These are phyloP conservation scores for Talaromyces sp. DNA, from an alignment of 2,329 filamentous ascomycete species.

Conservation along the genomic window DNA sequence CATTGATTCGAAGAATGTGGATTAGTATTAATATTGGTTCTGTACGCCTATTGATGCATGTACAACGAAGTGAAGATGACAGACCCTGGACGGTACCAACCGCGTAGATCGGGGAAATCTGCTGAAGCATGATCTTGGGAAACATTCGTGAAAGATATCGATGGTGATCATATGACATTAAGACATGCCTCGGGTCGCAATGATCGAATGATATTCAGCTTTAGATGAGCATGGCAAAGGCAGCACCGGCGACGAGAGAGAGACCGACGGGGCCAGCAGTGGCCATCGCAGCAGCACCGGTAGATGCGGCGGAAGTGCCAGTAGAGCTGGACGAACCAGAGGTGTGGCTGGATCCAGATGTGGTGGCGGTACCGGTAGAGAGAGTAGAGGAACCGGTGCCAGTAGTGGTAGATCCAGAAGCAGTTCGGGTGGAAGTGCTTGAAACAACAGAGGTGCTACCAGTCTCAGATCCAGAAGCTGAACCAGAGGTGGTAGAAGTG, in stretches of 20 bases:
- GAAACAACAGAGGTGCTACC: conserved; percentile 22
- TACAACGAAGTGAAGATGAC: conserved; percentile 10
- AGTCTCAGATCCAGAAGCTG: conserved; percentile 13
- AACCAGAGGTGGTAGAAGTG: conserved; percentile 21
- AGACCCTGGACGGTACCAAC: background rate
- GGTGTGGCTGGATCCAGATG: conserved; percentile 21
- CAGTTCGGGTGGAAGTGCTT: conserved; percentile 21
- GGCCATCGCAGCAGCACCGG: conserved; percentile 31
- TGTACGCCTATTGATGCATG: conserved; percentile 15
- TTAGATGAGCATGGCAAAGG: conserved; percentile 45
- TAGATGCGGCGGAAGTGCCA: conserved; percentile 16
- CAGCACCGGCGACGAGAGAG: conserved; percentile 41
- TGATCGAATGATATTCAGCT: background rate
- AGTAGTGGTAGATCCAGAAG: conserved; percentile 12
- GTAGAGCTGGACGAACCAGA: conserved; percentile 22
- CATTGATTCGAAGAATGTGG: background rate
- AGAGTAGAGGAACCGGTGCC: conserved; percentile 14
- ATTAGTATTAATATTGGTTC: conserved; percentile 7
- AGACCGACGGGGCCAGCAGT: conserved; percentile 38
- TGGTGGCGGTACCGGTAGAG: background rate
- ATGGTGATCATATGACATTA: background rate
- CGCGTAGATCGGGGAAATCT: background rate
- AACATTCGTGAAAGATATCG: background rate
- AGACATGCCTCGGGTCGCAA: background rate
- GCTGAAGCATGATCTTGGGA: background rate